Conservation (phyloP, 2,329 filamentous ascomycete genomes). For the Fusarium oligoseptatum region DNA sequence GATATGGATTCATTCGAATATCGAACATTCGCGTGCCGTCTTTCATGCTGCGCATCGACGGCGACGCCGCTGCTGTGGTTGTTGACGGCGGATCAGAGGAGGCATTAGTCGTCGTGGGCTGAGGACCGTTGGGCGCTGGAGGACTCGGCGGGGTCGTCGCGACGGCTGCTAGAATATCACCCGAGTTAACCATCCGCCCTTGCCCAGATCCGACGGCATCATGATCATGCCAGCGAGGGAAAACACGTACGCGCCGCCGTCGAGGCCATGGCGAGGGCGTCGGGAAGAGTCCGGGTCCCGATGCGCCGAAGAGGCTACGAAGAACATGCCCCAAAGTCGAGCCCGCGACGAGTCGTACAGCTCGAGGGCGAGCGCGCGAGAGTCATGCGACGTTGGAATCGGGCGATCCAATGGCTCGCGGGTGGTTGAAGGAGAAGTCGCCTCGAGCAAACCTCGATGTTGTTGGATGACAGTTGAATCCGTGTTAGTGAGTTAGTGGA, state of each 20-base stretch:
- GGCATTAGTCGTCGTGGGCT: slow-evolving; percentile 5
- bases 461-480: slow-evolving; percentile 23
- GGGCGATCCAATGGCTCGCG: slow-evolving; percentile 22
- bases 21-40: slow-evolving; percentile 28
- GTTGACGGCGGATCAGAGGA: slow-evolving; percentile 16
- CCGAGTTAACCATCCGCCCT: slow-evolving; percentile 28
- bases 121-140: not conserved
- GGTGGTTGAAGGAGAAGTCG: slow-evolving; percentile 8
- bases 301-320: slow-evolving; percentile 29
- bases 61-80: not conserved
- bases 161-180: slow-evolving; percentile 21
- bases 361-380: not conserved
- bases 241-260: slow-evolving; percentile 45
- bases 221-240: not conserved
- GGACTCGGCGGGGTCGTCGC: slow-evolving; percentile 16
- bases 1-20: slow-evolving; percentile 19
- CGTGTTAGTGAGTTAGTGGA: slow-evolving; percentile 42
- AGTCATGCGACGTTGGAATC: slow-evolving; percentile 27
- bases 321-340: slow-evolving; percentile 31
- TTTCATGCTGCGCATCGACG: slow-evolving; percentile 10
- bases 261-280: slow-evolving; percentile 49
- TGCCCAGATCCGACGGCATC: not conserved
- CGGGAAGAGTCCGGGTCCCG: slow-evolving; percentile 33
- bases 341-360: slow-evolving; percentile 10
- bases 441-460: slow-evolving; percentile 20